Conservation (phyloP, 108 stramenopile species). For the Parietichytrium sp. region DNA sequence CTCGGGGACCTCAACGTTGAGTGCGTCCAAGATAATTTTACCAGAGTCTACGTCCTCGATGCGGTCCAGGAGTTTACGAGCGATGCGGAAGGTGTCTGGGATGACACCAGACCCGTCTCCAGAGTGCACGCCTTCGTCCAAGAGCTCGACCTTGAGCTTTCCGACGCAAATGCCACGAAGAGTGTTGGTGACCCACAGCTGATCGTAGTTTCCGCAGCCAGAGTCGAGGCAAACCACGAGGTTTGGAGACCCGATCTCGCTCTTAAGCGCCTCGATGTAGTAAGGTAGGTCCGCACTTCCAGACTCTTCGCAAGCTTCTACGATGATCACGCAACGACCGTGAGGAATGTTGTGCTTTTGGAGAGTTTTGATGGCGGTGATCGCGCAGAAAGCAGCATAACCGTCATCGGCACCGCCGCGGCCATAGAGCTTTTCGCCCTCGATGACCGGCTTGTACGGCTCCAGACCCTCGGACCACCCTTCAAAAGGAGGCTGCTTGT, state of each 20-base stretch:
- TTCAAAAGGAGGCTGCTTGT: slow-evolving; percentile 40
- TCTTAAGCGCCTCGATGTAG: neutral
- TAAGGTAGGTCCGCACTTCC: neutral
- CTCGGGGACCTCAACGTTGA: neutral
- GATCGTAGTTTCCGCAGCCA: slow-evolving; percentile 4
- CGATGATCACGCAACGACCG: neutral
- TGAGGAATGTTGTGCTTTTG: neutral
- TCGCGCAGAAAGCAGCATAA: neutral
- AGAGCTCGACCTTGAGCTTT: neutral
- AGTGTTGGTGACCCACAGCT: slow-evolving; percentile 1
- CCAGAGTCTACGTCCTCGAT: neutral
- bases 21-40: neutral
- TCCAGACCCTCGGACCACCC: slow-evolving; percentile 23
- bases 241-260: slow-evolving; percentile 7
- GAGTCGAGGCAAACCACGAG: slow-evolving; percentile 34
- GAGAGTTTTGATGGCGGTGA: neutral
- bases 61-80: neutral
- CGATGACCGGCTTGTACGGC: slow-evolving; percentile 1
- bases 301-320: neutral
- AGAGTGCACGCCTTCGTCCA: slow-evolving; percentile 21
- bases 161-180: slow-evolving; percentile 33
- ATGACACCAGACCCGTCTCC: neutral
- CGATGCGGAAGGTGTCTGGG: slow-evolving; percentile 18
- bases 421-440: slow-evolving; percentile 10
- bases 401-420: slow-evolving; percentile 28